Base-by-base conservation (phyloP, 176 grass and related monocot genomes). In the Raddia distichophylla region DNA sequence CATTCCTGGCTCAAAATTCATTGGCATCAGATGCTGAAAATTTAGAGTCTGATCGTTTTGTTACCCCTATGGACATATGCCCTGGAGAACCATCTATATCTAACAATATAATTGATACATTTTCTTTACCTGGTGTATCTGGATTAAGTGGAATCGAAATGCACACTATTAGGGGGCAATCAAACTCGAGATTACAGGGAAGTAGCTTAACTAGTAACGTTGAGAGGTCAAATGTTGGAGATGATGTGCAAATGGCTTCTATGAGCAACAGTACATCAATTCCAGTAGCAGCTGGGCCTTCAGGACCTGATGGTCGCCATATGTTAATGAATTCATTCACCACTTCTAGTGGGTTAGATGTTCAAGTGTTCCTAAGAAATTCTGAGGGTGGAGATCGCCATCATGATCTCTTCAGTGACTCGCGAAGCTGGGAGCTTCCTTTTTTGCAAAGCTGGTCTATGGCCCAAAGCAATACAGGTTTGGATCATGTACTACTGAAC, bases 371-470 rank as follows among this genome's bases (percentile, higher is more conserved):
- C 44, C 57, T 93, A 73, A 95, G 97, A 94, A 87, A 82, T 86
- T 64, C 86, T 84, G 97, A 93, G 63, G 88, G 79, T 19, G 87
- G 82, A 56, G 88, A 91, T 68, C 88, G 80, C 67, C 89, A 92
- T 51, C 80, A 88, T 15, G 79, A 73, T 78, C 83, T 91, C 77
- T 94, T 89, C 7, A 33, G 73, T 74, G 87, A 99, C 61, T 73
- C 88, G 4, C 73, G 85, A 82, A 93, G 74, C 83, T 96, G 97
- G 97, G 97, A 99, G 69, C 63, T 95, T 48, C 97, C 97, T 8
- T 96, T 99, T 87, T 73, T 89, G 60, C 97, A 96, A 69, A 93
- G 97, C 63, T 99, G 89, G 91, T 88, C 90, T 69, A 90, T 99
- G 90, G 89, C 89, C 85, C 97, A 90, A 88, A 93, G 80, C 52